Percentiles rank a stretch among this genome's conserved stretches.
These are phyloP conservation scores for Aspergillus terreus DNA, from an alignment of 2,329 filamentous ascomycete genomes.

Conservation along the genomic window DNA sequence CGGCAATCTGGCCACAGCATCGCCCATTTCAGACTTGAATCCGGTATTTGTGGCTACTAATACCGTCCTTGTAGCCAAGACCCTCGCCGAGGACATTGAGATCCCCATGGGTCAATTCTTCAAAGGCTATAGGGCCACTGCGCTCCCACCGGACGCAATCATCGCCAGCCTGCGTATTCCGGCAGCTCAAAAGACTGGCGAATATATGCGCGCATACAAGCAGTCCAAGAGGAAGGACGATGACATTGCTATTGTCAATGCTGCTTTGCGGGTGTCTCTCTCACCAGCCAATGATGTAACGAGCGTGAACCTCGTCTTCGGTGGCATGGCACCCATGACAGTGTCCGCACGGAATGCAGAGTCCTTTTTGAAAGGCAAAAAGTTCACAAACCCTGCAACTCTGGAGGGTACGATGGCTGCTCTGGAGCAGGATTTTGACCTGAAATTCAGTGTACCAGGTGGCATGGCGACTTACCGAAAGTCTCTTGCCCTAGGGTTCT, in stretches of 20 bases:
- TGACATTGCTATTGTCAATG: slow-evolving; percentile 95
- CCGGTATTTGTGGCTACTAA: slow-evolving; percentile 88
- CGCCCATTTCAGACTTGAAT: slow-evolving; percentile 93
- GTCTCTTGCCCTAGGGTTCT: slow-evolving; percentile 85
- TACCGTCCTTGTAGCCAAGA: slow-evolving; percentile 76
- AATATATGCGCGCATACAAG: slow-evolving; percentile 88
- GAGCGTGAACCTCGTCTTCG: slow-evolving; percentile 78
- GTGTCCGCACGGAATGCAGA: slow-evolving; percentile 79
- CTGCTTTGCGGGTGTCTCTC: slow-evolving; percentile 72
- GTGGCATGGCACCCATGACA: slow-evolving; percentile 91
- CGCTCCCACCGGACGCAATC: slow-evolving; percentile 74
- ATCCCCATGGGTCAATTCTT: slow-evolving; percentile 95
- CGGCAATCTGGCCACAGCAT: slow-evolving; percentile 89
- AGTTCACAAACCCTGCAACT: slow-evolving; percentile 74
- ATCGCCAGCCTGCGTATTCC: slow-evolving; percentile 88
- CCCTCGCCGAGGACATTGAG: slow-evolving; percentile 66
- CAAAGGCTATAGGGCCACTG: slow-evolving; percentile 82
- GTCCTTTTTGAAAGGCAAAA: slow-evolving; percentile 70
- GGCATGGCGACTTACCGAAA: slow-evolving; percentile 97
- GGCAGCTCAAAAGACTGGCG: slow-evolving; percentile 66
- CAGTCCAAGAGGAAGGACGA: slow-evolving; percentile 97
- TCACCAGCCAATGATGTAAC: slow-evolving; percentile 66
- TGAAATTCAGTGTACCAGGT: slow-evolving; percentile 86
- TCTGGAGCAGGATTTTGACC: slow-evolving; percentile 82
- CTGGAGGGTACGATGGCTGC: slow-evolving; percentile 87